These are phyloP conservation scores for Pichia gijzeniarum DNA, from an alignment of 805 yeast genomes.

Conservation along the genomic window DNA sequence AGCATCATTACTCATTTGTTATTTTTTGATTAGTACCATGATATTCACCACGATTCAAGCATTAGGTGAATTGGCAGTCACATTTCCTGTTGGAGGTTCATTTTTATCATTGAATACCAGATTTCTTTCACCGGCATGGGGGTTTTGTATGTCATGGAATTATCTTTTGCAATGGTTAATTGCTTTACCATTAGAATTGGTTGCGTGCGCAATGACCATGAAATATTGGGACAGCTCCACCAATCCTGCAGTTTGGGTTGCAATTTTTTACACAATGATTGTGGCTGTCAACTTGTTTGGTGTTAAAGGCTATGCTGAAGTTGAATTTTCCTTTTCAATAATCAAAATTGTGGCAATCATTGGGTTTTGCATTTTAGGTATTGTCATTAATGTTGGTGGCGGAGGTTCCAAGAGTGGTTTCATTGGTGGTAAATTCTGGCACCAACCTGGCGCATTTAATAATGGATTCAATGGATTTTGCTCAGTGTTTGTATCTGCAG, in stretches of 20 bases:
- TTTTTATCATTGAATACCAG: constrained; percentile 51
- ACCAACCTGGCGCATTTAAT: constrained; percentile 48
- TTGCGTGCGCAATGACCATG: constrained; percentile 44
- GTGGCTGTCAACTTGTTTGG: constrained; percentile 48
- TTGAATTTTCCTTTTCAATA: constrained; percentile 47
- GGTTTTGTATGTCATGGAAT: constrained; percentile 53
- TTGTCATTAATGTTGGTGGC: constrained; percentile 51
- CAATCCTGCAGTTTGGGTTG: constrained; percentile 47
- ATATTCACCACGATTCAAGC: constrained; percentile 55
- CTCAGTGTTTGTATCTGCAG: constrained; percentile 50
- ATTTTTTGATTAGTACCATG: constrained; percentile 49
- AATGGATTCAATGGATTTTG: constrained; percentile 51
- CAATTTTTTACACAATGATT: constrained; percentile 43
- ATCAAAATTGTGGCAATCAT: constrained; percentile 47
- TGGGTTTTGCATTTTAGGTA: constrained; percentile 48
- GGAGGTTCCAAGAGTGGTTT: constrained; percentile 48
- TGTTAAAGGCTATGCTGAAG: constrained; percentile 58
- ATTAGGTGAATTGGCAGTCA: constrained; percentile 51
- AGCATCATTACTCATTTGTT: constrained; percentile 52
- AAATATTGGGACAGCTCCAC: constrained; percentile 38
- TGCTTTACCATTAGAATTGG: constrained; percentile 44
- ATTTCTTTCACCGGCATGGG: constrained; percentile 48
- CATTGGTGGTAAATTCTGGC: constrained; percentile 54
- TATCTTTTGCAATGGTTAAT: constrained; percentile 45
- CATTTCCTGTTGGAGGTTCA: constrained; percentile 53